Conservation (phyloP, 2,329 filamentous ascomycete species). For the Exophiala alcalophila region DNA sequence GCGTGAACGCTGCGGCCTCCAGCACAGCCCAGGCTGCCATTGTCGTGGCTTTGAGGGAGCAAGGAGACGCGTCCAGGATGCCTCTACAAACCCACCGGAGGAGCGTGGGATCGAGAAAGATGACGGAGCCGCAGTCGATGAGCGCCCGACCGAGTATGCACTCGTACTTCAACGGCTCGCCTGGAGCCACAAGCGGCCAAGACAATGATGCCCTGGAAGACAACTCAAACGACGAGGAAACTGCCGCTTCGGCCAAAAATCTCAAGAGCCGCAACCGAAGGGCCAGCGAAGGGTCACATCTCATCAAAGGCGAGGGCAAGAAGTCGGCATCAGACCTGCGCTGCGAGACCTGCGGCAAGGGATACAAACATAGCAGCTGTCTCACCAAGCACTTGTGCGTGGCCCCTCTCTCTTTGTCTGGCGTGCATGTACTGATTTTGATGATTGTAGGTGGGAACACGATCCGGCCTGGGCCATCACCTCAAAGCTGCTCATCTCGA, state of each 20-base stretch:
- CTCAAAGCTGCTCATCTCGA: constrained; percentile 96
- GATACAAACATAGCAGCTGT: constrained; percentile 99
- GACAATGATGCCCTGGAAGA: constrained; percentile 40
- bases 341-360: constrained; percentile 98
- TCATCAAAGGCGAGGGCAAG: constrained; percentile 73
- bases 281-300: constrained; percentile 81
- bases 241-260: constrained; percentile 44
- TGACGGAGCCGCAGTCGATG: constrained; percentile 36
- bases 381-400: constrained; percentile 99
- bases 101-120: constrained; percentile 63
- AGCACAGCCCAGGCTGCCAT: constrained; percentile 67
- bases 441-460: constrained; percentile 84
- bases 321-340: constrained; percentile 82
- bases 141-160: constrained; percentile 41
- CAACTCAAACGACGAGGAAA: constrained; percentile 42
- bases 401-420: constrained; percentile 31
- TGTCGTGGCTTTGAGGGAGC: constrained; percentile 69
- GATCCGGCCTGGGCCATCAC: constrained; percentile 97
- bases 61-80: constrained; percentile 59
- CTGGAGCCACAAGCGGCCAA: constrained; percentile 26
- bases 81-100: constrained; percentile 57
- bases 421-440: constrained; percentile 34
- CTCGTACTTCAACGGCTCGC: constrained; percentile 42
- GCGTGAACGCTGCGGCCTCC: constrained; percentile 72
- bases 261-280: constrained; percentile 57